phyloP scores from a whole-genome alignment of 495 filamentous ascomycete genomes.

The Penicillium desertorum region DNA sequence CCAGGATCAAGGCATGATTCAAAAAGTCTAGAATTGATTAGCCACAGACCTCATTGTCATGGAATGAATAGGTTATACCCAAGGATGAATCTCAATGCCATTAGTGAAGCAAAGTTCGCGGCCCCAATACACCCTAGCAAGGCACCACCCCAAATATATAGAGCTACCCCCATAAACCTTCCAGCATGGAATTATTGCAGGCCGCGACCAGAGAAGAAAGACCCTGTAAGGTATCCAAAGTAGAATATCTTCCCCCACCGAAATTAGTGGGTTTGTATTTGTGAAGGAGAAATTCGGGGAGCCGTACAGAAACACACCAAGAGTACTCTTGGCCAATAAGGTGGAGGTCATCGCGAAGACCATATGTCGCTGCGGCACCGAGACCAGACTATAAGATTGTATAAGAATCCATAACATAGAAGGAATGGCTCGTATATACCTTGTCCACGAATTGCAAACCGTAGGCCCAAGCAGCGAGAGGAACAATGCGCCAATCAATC shows the following conservation, averaged over 20 bases:
- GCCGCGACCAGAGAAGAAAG: neutral
- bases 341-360: no score
- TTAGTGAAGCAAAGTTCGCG: neutral
- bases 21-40: neutral
- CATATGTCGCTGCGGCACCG: no score
- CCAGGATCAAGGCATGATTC: constrained; percentile 1
- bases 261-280: neutral
- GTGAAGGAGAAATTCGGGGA: neutral
- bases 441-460: no score
- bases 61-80: neutral
- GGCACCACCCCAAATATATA: neutral
- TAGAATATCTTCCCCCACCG: neutral
- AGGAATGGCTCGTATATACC: no score
- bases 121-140: neutral
- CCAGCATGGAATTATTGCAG: neutral
- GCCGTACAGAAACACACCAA: neutral
- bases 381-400: no score
- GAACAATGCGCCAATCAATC: no score
- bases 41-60: neutral
- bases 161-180: neutral
- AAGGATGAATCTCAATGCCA: neutral
- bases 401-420: no score
- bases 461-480: no score
- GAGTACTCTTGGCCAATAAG: neutral
- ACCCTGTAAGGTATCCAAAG: neutral